A percentile compares a stretch with the other conserved stretches of the same genome.
Conservation (phyloP, 1,139 yeast species). For the Magnusiomyces suaveolens region DNA sequence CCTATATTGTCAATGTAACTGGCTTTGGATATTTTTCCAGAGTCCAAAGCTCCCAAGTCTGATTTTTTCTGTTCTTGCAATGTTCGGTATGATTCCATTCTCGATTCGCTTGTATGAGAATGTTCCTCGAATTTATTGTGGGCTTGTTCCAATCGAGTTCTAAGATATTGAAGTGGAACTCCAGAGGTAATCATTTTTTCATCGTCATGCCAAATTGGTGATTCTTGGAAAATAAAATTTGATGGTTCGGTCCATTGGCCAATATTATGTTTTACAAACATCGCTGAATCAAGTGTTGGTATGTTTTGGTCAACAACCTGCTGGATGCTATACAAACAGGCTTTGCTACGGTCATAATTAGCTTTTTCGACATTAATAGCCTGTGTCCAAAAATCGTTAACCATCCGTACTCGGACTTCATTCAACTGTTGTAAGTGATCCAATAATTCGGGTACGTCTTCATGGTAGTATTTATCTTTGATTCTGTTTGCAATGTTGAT, state of each 20-base stretch:
- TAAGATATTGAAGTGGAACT: slow-evolving; percentile 56
- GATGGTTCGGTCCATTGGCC: slow-evolving; percentile 74
- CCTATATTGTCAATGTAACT: slow-evolving; percentile 41
- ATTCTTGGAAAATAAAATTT: slow-evolving; percentile 78
- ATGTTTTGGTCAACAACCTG: slow-evolving; percentile 57
- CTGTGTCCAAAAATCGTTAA: slow-evolving; percentile 60
- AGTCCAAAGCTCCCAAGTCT: slow-evolving; percentile 17
- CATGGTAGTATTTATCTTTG: slow-evolving; percentile 86
- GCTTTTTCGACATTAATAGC: slow-evolving; percentile 59
- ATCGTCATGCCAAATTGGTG: slow-evolving; percentile 96
- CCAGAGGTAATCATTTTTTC: slow-evolving; percentile 58
- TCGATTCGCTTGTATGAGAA: slow-evolving; percentile 28
- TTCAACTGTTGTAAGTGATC: slow-evolving; percentile 81
- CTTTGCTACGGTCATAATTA: slow-evolving; percentile 44
- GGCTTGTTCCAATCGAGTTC: slow-evolving; percentile 44
- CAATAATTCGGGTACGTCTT: slow-evolving; percentile 83
- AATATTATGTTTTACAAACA: slow-evolving; percentile 85
- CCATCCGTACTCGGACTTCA: slow-evolving; percentile 62
- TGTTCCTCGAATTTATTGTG: slow-evolving; percentile 22
- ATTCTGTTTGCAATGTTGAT: slow-evolving; percentile 80
- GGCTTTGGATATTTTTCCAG: slow-evolving; percentile 19
- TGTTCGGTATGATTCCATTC: slow-evolving; percentile 24
- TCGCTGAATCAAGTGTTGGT: slow-evolving; percentile 70
- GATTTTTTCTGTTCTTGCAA: slow-evolving; percentile 22
- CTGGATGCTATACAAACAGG: slow-evolving; percentile 46